These are phyloP conservation scores for Colletotrichum plurivorum DNA, from an alignment of 2,329 filamentous ascomycete genomes.

Conservation along the genomic window DNA sequence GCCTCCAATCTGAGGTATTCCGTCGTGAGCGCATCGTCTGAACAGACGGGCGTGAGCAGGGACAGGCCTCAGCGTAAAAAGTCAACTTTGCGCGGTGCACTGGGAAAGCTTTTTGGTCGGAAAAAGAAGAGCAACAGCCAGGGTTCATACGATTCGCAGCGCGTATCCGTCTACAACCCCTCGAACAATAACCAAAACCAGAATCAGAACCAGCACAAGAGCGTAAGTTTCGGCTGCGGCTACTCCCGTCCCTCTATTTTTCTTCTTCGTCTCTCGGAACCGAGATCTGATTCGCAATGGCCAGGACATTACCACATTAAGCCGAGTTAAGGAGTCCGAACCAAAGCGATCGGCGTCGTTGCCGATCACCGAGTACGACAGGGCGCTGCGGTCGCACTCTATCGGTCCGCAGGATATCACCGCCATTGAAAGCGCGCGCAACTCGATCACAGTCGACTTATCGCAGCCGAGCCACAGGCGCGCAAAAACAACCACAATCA, in stretches of 20 bases:
- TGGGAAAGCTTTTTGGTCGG: conserved; percentile 72
- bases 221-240: conserved; percentile 58
- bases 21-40: conserved; percentile 59
- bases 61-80: conserved; percentile 67
- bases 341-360: conserved; percentile 71
- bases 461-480: conserved; percentile 54
- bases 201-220: conserved; percentile 65
- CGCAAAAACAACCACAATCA: conserved; percentile 56
- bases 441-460: conserved; percentile 64
- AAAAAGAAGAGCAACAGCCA: conserved; percentile 63
- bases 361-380: conserved; percentile 72
- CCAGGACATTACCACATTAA: conserved; percentile 57
- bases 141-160: conserved; percentile 46
- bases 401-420: conserved; percentile 69
- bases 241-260: conserved; percentile 26
- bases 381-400: conserved; percentile 73
- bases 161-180: conserved; percentile 45
- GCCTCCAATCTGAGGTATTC: conserved; percentile 63
- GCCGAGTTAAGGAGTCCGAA: conserved; percentile 52
- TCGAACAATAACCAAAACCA: conserved; percentile 45
- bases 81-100: conserved; percentile 68
- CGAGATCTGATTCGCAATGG: conserved; percentile 5
- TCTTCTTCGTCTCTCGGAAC: not conserved
- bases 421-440: conserved; percentile 67
- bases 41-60: conserved; percentile 49